These are phyloP conservation scores for Fraxinus xanthoxyloides DNA, from an alignment of 305 asterid species.

Conservation along the genomic window DNA sequence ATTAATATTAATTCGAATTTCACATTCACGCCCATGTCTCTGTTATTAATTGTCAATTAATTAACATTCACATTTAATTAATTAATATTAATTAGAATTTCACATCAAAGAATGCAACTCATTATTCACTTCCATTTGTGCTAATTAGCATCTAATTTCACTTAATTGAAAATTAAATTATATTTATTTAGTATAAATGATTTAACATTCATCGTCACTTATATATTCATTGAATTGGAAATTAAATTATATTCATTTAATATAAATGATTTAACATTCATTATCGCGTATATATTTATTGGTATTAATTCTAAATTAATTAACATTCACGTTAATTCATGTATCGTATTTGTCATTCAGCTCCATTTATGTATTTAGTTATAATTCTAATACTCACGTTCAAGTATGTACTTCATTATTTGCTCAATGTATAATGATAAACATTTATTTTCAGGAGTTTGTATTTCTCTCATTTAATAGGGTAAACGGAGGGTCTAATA, in stretches of 20 bases:
- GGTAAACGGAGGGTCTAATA: neutral
- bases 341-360: neutral
- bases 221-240: neutral
- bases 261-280: neutral
- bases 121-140: neutral
- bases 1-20: too few relatives aligned
- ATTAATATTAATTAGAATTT: neutral
- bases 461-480: neutral
- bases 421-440: neutral
- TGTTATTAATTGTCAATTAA: neutral
- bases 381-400: neutral
- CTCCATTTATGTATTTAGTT: neutral
- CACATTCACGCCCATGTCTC: neutral
- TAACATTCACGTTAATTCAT: neutral
- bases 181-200: neutral
- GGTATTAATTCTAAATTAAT: neutral
- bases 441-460: neutral
- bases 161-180: neutral
- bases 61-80: too few relatives aligned
- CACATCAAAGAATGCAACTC: neutral
- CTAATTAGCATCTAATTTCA: neutral
- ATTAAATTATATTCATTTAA: too few relatives aligned
- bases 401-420: neutral
- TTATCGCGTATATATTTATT: neutral
- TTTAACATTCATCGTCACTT: neutral